These are phyloP conservation scores for Candida awuae DNA, from an alignment of 805 yeast species.

Conservation along the genomic window DNA sequence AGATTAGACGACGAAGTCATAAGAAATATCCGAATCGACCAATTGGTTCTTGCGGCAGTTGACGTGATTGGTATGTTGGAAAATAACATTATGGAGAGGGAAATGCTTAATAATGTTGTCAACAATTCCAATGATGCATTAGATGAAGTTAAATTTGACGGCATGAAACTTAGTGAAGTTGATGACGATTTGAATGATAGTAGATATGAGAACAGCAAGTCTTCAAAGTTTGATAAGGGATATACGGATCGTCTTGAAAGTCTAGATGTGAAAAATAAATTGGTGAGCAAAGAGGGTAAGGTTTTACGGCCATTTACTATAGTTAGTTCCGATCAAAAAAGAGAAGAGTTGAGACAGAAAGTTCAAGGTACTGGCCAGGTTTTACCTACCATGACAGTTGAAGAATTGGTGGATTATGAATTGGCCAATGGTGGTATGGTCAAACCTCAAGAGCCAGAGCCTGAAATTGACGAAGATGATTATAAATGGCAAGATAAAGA, in stretches of 20 bases:
- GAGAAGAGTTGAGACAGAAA: slow-evolving; percentile 47
- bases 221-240: slow-evolving; percentile 30
- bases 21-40: slow-evolving; percentile 48
- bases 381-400: slow-evolving; percentile 90
- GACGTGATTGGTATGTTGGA: slow-evolving; percentile 52
- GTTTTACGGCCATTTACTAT: slow-evolving; percentile 80
- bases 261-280: slow-evolving; percentile 40
- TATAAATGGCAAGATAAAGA: slow-evolving; percentile 56
- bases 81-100: slow-evolving; percentile 53
- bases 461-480: slow-evolving; percentile 45
- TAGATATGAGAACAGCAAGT: slow-evolving; percentile 12
- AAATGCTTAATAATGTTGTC: slow-evolving; percentile 42
- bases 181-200: slow-evolving; percentile 7
- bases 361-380: slow-evolving; percentile 90
- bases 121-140: slow-evolving; percentile 12
- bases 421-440: slow-evolving; percentile 76
- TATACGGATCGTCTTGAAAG: slow-evolving; percentile 46
- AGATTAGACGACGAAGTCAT: slow-evolving; percentile 56
- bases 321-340: slow-evolving; percentile 36
- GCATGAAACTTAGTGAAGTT: slow-evolving; percentile 8
- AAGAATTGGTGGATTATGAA: slow-evolving; percentile 83
- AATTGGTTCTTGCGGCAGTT: slow-evolving; percentile 44
- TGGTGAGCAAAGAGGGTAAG: slow-evolving; percentile 66
- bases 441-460: slow-evolving; percentile 34
- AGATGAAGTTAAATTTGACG: slow-evolving; percentile 13